Base-by-base conservation (phyloP, 2,329 filamentous ascomycete genomes). In the Cercospora zeae-maydis region DNA sequence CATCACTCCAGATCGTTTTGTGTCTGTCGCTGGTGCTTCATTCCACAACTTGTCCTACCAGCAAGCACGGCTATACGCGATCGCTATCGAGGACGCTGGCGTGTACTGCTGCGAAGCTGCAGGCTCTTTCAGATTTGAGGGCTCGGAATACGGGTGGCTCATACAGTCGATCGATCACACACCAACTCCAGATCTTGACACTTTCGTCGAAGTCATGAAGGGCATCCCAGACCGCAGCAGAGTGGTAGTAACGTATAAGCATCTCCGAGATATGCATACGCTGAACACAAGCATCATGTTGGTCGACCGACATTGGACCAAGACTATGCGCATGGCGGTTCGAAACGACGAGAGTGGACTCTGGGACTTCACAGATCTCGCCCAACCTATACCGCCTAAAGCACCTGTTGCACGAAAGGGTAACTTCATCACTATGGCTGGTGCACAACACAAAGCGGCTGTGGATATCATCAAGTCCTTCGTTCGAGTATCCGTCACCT, bases 41-140 rank as follows among this genome's bases (percentile, higher is more conserved):
- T 98, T 99, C 81, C 96, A 99, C 79, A 87, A 96, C 74, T 82
- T 99, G 16, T 99, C 96, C 0, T 99, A 99, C 76, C 95, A 99
- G 75, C 93, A 98, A 78, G 92, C 95, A n/a, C 88, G 95, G 9
- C 84, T 97, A 4, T 98, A 97, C 75, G 93, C 93, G 34, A 93
- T 99, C 62, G 88, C 93, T 9, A 90, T 92, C 71, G 89, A 92
- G 75, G 74, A 77, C 57, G 73, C 77, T 45, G 95, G 95, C 34
- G 92, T 99, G 16, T 99, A 91, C 74, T 89, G 98, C 63, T 98
- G 93, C 73, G 95, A 99, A 77, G 91, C 93, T 4, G 90, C 91
- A 1, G 95, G 95, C 2, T 96, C 95, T 0, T 99, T 98, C 82
- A 88, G 93, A 56, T 91, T 99, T 67, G 95, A 98, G 67, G 93